Percentiles rank a stretch among this genome's conserved stretches.
phyloP scores from a whole-genome alignment of 2,329 filamentous ascomycete species.

The Colletotrichum falcatum region DNA sequence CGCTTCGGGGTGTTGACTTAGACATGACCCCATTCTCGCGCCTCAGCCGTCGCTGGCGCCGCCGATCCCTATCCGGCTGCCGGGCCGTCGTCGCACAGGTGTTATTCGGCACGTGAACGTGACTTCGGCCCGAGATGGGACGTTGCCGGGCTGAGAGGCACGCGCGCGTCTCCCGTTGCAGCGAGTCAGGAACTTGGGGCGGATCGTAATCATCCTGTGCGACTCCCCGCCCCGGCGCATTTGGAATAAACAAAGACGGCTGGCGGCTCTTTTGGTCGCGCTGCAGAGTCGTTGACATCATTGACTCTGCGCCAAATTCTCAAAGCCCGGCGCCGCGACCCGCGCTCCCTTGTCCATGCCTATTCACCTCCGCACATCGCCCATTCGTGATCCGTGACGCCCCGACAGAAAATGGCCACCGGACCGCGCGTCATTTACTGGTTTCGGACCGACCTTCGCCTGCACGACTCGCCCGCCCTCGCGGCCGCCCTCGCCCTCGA shows the following conservation, averaged over 20 bases:
- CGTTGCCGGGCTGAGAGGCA: neutral
- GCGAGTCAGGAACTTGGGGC: conserved; percentile 24
- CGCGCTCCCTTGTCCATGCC: neutral
- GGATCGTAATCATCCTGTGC: neutral
- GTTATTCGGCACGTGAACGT: neutral
- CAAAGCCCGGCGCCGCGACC: too few relatives aligned
- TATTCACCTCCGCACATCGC: neutral
- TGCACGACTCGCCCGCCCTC: conserved; percentile 82
- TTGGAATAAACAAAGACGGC: neutral
- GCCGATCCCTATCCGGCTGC: conserved; percentile 26
- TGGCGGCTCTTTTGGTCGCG: conserved; percentile 1
- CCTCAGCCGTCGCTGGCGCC: conserved; percentile 17
- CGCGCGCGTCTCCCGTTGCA: neutral
- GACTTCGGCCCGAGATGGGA: conserved; percentile 23
- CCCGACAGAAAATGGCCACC: conserved; percentile 16
- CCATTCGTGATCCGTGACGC: neutral
- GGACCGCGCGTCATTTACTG: conserved; percentile 72
- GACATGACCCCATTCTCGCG: conserved; percentile 32
- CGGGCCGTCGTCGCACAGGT: conserved; percentile 4
- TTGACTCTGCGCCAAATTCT: conserved; percentile 52
- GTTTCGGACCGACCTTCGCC: conserved; percentile 82
- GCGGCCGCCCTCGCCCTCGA: conserved; percentile 78
- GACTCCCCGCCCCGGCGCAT: neutral
- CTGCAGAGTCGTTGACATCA: conserved; percentile 44
- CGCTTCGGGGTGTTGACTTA: conserved; percentile 7